Conservation (phyloP, 805 yeast species). For the Grigorovia humatica region DNA sequence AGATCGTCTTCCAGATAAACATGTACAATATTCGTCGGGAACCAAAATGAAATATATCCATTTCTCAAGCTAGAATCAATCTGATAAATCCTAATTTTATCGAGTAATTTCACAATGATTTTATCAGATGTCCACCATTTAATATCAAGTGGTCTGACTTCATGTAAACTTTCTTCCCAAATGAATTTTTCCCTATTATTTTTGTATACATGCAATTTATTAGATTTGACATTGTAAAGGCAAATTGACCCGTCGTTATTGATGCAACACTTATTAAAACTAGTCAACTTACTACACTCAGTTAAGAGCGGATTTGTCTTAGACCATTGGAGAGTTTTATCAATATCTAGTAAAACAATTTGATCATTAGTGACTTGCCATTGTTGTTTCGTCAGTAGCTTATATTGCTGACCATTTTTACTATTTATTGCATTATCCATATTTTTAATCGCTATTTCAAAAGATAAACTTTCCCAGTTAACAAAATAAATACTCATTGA, state of each 20-base stretch:
- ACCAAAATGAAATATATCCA: conserved; percentile 42
- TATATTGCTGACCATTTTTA: conserved; percentile 6
- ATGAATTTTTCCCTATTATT: conserved; percentile 20
- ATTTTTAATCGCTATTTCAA: conserved; percentile 8
- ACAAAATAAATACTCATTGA: conserved; percentile 16
- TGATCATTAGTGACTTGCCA: conserved; percentile 18
- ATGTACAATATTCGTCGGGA: conserved; percentile 33
- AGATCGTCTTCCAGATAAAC: conserved; percentile 46
- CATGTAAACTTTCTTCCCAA: conserved; percentile 18
- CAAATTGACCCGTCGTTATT: conserved; percentile 35
- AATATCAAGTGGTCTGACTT: conserved; percentile 34
- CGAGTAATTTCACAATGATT: conserved; percentile 46
- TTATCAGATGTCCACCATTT: conserved; percentile 87
- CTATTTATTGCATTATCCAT: conserved; percentile 7
- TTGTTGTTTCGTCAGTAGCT: conserved; percentile 21
- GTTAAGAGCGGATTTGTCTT: conserved; percentile 3
- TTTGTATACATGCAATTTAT: conserved; percentile 40
- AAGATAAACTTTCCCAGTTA: not conserved
- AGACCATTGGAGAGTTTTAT: conserved; percentile 13
- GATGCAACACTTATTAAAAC: conserved; percentile 23
- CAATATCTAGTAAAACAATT: conserved; percentile 17
- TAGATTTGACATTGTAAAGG: conserved; percentile 31
- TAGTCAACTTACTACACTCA: conserved; percentile 8
- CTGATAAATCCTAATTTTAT: conserved; percentile 60
- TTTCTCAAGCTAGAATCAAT: conserved; percentile 29